These are phyloP conservation scores for Phytopythium aichiense DNA, from an alignment of 352 stramenopile genomes.

Conservation along the genomic window DNA sequence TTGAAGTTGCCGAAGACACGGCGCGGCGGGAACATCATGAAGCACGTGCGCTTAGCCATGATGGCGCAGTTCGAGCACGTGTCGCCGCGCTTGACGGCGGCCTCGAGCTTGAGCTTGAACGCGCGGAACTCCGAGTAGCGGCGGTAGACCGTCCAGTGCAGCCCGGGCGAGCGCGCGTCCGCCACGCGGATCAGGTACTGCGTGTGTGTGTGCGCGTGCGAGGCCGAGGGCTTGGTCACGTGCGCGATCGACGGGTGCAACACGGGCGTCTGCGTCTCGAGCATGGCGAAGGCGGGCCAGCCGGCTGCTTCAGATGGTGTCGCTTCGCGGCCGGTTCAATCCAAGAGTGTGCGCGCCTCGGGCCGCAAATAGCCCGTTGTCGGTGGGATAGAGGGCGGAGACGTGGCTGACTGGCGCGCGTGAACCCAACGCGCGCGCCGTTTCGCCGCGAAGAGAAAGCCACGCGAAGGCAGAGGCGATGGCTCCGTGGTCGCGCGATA, in stretches of 20 bases:
- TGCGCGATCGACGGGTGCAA: slow-evolving; percentile 80
- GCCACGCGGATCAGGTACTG: slow-evolving; percentile 85
- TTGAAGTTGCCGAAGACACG: slow-evolving; percentile 71
- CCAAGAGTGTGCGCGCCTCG: neutral
- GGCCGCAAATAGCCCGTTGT: neutral
- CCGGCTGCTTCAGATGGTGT: neutral
- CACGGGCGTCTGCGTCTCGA: slow-evolving; percentile 31
- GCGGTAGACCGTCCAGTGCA: slow-evolving; percentile 82
- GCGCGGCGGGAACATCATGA: slow-evolving; percentile 77
- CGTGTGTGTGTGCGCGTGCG: slow-evolving; percentile 62
- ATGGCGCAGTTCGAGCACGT: slow-evolving; percentile 75
- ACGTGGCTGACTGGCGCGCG: neutral
- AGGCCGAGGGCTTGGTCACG: slow-evolving; percentile 57
- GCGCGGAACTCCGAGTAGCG: slow-evolving; percentile 84
- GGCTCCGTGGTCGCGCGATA: no score
- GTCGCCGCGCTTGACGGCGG: slow-evolving; percentile 54
- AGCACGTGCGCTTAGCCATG: slow-evolving; percentile 77
- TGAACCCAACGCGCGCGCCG: neutral
- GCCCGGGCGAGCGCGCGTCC: slow-evolving; percentile 60
- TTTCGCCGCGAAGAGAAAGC: neutral
- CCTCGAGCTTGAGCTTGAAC: slow-evolving; percentile 60
- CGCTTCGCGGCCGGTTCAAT: neutral
- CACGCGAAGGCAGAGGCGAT: no score
- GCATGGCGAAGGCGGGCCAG: slow-evolving; percentile 1
- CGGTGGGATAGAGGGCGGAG: neutral